Conservation (phyloP, 2,329 filamentous ascomycete genomes). For the Tolypocladium ophioglossoides region DNA sequence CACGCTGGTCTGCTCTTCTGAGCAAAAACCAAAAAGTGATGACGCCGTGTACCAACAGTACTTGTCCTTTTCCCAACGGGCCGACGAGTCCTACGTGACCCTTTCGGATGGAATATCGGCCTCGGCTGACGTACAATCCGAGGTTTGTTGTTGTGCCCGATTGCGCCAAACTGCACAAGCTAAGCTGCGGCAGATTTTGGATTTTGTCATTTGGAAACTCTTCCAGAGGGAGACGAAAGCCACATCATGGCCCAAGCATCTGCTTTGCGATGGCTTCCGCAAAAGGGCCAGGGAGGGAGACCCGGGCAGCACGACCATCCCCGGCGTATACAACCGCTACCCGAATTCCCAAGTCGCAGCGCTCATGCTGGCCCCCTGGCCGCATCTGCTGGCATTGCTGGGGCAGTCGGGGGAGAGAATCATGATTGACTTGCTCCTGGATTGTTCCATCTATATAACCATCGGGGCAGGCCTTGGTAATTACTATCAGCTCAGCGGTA, state of each 20-base stretch:
- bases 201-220: slow-evolving; percentile 67
- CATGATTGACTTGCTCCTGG: slow-evolving; percentile 66
- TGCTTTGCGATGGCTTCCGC: slow-evolving; percentile 78
- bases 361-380: slow-evolving; percentile 66
- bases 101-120: slow-evolving; percentile 34
- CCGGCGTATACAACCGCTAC: slow-evolving; percentile 52
- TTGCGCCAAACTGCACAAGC: slow-evolving; percentile 1
- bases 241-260: slow-evolving; percentile 50
- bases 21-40: slow-evolving; percentile 11
- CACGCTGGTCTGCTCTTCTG: slow-evolving; percentile 50
- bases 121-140: slow-evolving; percentile 46
- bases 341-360: slow-evolving; percentile 60
- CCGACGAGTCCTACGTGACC: slow-evolving; percentile 46
- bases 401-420: slow-evolving; percentile 66
- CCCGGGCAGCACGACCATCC: slow-evolving; percentile 36
- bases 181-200: slow-evolving; percentile 49
- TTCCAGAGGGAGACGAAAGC: slow-evolving; percentile 48
- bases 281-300: slow-evolving; percentile 26
- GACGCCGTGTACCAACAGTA: slow-evolving; percentile 44
- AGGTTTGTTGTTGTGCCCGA: slow-evolving; percentile 34
- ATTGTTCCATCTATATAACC: slow-evolving; percentile 64
- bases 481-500: slow-evolving; percentile 71
- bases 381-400: slow-evolving; percentile 59
- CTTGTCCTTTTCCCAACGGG: slow-evolving; percentile 49
- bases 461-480: slow-evolving; percentile 52